These are phyloP conservation scores for Asterella californica DNA, from an alignment of 225 moss, liverwort and hornwort species.

Conservation along the genomic window DNA sequence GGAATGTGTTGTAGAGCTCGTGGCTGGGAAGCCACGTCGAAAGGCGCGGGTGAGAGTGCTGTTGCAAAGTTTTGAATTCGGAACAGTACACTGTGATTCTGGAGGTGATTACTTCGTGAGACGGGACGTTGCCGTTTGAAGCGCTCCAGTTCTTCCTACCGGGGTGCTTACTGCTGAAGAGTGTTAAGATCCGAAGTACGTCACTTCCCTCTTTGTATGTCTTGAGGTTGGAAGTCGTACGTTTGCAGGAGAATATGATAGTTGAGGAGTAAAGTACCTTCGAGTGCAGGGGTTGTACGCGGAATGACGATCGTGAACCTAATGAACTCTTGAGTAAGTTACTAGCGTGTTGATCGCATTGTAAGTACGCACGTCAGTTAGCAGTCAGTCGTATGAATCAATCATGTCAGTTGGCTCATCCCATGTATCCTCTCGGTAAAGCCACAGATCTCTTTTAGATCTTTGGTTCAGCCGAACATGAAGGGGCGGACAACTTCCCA, in stretches of 20 bases:
- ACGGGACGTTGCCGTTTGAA: neutral
- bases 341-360: neutral
- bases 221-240: neutral
- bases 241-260: neutral
- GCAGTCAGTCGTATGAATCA: neutral
- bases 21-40: conserved; percentile 9
- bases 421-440: neutral
- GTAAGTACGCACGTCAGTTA: neutral
- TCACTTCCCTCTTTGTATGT: neutral
- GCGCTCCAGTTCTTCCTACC: neutral
- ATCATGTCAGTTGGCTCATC: neutral
- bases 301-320: neutral
- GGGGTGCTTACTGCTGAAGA: neutral
- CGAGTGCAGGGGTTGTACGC: neutral
- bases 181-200: neutral
- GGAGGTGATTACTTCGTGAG: neutral
- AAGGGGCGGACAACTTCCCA: neutral
- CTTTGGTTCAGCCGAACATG: neutral
- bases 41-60: conserved; percentile 9
- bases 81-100: conserved; percentile 6
- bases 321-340: neutral
- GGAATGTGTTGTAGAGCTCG: neutral
- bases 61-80: conserved; percentile 1
- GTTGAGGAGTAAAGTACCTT: neutral
- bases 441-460: neutral